Evolutionary conservation across 108 stramenopile species (phyloP), one percentile per base, ranked within the genome.

Genomic region (Cyclotella cryptica): DNA sequence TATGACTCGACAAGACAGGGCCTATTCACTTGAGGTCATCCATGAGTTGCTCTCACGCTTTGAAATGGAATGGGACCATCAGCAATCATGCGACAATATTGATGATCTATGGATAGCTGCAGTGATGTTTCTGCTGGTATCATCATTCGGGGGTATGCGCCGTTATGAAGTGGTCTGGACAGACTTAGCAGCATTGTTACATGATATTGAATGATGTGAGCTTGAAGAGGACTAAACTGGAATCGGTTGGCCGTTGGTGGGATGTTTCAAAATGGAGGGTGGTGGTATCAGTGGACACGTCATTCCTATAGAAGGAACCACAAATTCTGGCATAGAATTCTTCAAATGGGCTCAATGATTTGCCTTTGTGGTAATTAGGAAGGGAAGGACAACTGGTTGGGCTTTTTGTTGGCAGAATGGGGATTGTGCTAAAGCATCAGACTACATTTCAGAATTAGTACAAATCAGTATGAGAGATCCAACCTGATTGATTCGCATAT

Each of bases 331-430:
- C 6, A 35, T 72, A 3, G 21, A 40, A 29, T 72, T 72, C 62
- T 72, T 61, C 17, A 61, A 61, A 44, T 72, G 46, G 71, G 30
- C 71, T 42, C 71, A 64, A 42, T 19, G 71, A 10, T 63, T 72
- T 52, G 30, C 30, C 13, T 40, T 42, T 24, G 18, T 12, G 4
- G 12, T 72, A 6, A 1, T 5, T 18, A 28, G 8, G 22, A 27
- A 61, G 13, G 58, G 59, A 28, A 43, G 57, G 59, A 72, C 30
- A 29, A 35, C 22, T 60, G 62, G 62, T 13, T 72, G 71, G 71
- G 71, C 71, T 26, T 72, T 72, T 51, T 0, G 19, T 19, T 26
- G 59, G 17, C 0, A 1, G 9, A 44, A 72, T 72, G 71, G 71
- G 8, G n/a, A 1, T 4, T 43, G 71, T 1, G 57, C 71, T 26